phyloP scores from a whole-genome alignment of 73 alveolate species.

The Effrenium voratum region DNA sequence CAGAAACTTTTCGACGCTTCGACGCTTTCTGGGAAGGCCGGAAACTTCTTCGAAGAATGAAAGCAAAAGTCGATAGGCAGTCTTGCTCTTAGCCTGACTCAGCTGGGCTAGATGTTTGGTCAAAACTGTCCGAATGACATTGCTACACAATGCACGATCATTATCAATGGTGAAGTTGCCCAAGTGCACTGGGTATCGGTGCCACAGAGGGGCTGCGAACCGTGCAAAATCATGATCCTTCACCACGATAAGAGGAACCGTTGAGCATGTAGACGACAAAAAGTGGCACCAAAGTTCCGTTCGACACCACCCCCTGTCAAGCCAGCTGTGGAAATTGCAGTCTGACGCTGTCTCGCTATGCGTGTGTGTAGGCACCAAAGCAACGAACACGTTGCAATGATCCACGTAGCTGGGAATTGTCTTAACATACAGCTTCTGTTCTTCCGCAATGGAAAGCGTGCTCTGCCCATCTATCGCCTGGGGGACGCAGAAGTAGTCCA shows the following conservation, averaged over 20 bases:
- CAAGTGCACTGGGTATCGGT: conserved; percentile 44
- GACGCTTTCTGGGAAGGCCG: neutral
- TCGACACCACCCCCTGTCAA: conserved; percentile 29
- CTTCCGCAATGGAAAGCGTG: neutral
- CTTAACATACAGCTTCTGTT: neutral
- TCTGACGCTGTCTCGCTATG: neutral
- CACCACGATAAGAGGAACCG: conserved; percentile 11
- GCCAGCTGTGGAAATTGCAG: conserved; percentile 19
- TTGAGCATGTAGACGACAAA: conserved; percentile 27
- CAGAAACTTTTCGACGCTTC: conserved; percentile 6
- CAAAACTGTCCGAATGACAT: conserved; percentile 3
- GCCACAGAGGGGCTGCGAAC: conserved; percentile 1
- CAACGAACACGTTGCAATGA: neutral
- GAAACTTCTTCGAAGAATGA: neutral
- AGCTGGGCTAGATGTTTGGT: neutral
- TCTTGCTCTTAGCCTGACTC: neutral
- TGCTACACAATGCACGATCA: neutral
- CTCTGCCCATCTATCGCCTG: neutral
- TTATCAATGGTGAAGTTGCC: conserved; percentile 2
- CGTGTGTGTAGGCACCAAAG: neutral
- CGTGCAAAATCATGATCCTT: neutral
- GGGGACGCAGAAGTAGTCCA: conserved; percentile 41
- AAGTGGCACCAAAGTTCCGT: conserved; percentile 14
- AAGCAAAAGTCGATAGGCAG: neutral
- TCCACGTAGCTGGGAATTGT: conserved; percentile 21